Evolutionary conservation across 2,329 filamentous ascomycete species (phyloP).

Genomic region (Ceratocystis alfenasii): DNA sequence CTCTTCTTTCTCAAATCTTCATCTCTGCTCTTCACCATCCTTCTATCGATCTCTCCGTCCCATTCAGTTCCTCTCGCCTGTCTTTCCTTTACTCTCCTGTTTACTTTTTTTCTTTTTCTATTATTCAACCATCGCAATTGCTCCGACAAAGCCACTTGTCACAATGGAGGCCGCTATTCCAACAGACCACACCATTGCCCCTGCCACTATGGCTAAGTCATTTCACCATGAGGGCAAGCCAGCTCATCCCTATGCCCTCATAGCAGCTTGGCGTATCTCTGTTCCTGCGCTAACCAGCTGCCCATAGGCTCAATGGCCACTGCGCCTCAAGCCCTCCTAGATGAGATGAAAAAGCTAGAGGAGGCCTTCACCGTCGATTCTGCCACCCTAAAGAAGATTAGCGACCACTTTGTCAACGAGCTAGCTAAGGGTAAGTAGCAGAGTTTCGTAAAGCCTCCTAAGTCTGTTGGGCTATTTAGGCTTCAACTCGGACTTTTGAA

Average conservation of each 20-base stretch:
- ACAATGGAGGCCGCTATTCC: constrained; percentile 18
- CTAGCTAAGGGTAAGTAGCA: constrained; percentile 59
- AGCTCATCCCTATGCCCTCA: neutral
- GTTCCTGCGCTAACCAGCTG: constrained; percentile 2
- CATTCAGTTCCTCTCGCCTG: neutral
- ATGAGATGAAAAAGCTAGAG: constrained; percentile 74
- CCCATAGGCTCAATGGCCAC: constrained; percentile 73
- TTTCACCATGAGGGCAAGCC: constrained; percentile 22
- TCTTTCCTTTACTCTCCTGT: neutral
- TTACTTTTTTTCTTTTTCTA: neutral
- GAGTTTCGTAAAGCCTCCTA: no score
- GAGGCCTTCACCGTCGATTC: constrained; percentile 67
- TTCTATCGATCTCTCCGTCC: neutral
- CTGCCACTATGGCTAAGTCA: constrained; percentile 21
- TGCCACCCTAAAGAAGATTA: constrained; percentile 77
- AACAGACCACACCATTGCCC: constrained; percentile 20
- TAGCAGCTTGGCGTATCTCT: neutral
- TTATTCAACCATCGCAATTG: neutral
- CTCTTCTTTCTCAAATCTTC: neutral
- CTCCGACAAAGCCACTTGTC: constrained; percentile 2
- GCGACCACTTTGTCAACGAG: constrained; percentile 78
- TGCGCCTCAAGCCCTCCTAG: constrained; percentile 69
- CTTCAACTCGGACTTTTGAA: neutral
- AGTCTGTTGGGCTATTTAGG: neutral
- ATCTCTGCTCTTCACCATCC: neutral